Evolutionary conservation across 331 rosid species (phyloP), one percentile per base, ranked within the genome.

Genomic region (Acacia concinna): DNA sequence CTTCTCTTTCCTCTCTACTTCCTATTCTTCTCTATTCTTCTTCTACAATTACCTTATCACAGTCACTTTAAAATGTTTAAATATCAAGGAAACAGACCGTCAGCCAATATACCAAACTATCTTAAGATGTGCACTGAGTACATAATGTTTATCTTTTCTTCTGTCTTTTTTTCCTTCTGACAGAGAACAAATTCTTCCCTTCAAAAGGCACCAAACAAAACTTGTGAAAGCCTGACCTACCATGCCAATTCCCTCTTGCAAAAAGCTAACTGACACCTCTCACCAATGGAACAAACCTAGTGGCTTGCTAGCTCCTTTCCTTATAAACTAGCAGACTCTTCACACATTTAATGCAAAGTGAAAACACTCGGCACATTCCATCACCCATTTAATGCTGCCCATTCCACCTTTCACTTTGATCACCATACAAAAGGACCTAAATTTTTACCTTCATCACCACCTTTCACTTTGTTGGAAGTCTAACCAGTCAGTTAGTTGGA

Each of bases 401-500:
- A n/a, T n/a, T n/a, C n/a, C n/a, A n/a, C n/a, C n/a, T n/a, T n/a
- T n/a, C n/a, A n/a, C n/a, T n/a, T n/a, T n/a, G n/a, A n/a, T n/a
- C n/a, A n/a, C 34, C 51, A 41, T 41, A 23, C 34, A 60, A 1
- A 68, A 68, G 46, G 73, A 41, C 27, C 35, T 5, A 14, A 68
- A 21, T 43, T n/a, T n/a, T n/a, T 35, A 18, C 74, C 74, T 41
- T 43, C 17, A 41, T 77, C 64, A 40, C 34, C 27, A 28, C 7
- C 47, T 72, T 75, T 37, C 54, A 46, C 32, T 66, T 44, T 46
- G 76, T 56, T 51, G 54, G 28, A 83, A 43, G 59, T 27, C 78
- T 30, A 44, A 83, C 17, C 25, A 40, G 62, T 35, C 40, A 25
- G 47, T 80, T 46, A 73, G 31, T 18, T 30, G 37, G 60, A 47